Percentiles rank a stretch among this genome's conserved stretches.
phyloP scores from a whole-genome alignment of 805 yeast genomes.

The Zygotorulaspora danielsina region DNA sequence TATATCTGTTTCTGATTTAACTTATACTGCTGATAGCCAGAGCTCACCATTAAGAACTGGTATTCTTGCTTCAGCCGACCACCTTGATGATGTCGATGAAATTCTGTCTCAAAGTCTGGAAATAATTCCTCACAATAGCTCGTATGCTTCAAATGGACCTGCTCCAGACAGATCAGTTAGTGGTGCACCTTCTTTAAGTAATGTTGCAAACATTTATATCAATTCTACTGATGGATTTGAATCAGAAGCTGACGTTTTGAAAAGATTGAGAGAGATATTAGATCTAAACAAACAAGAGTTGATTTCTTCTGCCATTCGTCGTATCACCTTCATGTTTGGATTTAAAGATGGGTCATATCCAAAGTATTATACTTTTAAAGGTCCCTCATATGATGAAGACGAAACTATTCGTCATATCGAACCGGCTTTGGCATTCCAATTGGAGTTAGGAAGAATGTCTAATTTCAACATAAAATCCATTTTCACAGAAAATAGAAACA shows the following conservation, averaged over 20 bases:
- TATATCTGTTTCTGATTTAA: conserved; percentile 86
- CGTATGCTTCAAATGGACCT: conserved; percentile 40
- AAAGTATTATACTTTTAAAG: conserved; percentile 91
- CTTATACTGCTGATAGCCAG: conserved; percentile 75
- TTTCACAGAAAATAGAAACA: conserved; percentile 93
- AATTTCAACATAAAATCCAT: conserved; percentile 94
- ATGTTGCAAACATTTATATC: conserved; percentile 79
- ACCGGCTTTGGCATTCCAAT: conserved; percentile 96
- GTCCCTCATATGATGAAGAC: conserved; percentile 81
- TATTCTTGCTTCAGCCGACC: conserved; percentile 72
- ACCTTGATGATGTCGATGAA: conserved; percentile 88
- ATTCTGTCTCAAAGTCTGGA: conserved; percentile 71
- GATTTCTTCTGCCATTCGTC: conserved; percentile 70
- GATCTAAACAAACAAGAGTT: conserved; percentile 69
- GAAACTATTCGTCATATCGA: conserved; percentile 94
- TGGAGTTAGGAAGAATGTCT: conserved; percentile 89
- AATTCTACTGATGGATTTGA: conserved; percentile 69
- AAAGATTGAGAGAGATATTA: conserved; percentile 58
- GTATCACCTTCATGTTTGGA: conserved; percentile 88
- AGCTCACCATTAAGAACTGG: conserved; percentile 72
- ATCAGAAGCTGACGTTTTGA: conserved; percentile 63
- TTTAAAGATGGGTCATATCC: conserved; percentile 84
- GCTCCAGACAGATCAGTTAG: conserved; percentile 46
- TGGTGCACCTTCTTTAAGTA: conserved; percentile 46
- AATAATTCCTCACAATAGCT: conserved; percentile 50